Conservation (phyloP, 2,329 filamentous ascomycete genomes). For the Penicillium sp. region DNA sequence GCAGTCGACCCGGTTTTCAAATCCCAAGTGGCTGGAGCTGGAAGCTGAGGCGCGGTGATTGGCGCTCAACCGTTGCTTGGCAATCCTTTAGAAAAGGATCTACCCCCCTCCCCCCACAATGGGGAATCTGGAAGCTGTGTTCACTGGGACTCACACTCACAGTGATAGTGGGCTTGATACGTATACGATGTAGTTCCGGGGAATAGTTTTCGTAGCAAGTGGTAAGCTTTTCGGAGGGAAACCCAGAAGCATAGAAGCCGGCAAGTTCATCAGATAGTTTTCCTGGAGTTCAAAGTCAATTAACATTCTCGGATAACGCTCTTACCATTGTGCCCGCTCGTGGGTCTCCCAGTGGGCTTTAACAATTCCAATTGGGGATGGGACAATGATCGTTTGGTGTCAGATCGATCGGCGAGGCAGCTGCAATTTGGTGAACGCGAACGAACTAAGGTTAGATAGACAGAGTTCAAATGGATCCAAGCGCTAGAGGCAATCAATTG, state of each 20-base stretch:
- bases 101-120: slow-evolving; percentile 14
- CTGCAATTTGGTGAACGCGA: not conserved
- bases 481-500: not conserved
- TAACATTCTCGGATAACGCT: slow-evolving; percentile 7
- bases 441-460: not conserved
- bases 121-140: slow-evolving; percentile 3
- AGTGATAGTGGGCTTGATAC: not conserved
- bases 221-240: slow-evolving; percentile 9
- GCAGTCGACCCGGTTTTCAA: not conserved
- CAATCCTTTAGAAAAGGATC: slow-evolving; percentile 10
- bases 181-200: not conserved
- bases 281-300: slow-evolving; percentile 17
- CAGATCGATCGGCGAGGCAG: slow-evolving; percentile 4
- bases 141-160: not conserved
- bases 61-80: slow-evolving; percentile 12
- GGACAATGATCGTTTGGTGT: not conserved
- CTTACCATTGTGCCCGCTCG: not conserved
- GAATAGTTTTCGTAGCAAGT: not conserved
- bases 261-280: slow-evolving; percentile 8
- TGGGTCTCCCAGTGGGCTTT: not conserved
- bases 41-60: slow-evolving; percentile 7
- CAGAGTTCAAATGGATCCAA: not conserved
- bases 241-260: not conserved
- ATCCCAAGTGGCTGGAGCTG: not conserved
- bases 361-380: not conserved